phyloP scores from a whole-genome alignment of 176 grass and related monocot species.

The Hsuehochloa calcarea region DNA sequence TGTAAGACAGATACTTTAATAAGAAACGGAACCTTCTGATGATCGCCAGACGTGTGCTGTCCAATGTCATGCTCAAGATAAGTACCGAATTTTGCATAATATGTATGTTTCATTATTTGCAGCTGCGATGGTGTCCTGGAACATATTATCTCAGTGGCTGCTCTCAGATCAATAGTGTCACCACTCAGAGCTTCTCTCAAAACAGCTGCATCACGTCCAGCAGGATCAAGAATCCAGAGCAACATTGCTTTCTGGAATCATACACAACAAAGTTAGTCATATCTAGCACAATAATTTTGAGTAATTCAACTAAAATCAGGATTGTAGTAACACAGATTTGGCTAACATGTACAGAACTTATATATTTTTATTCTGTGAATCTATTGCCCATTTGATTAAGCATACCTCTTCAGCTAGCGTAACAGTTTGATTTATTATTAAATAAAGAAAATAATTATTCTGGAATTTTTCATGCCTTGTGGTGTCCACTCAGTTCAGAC shows the following conservation, averaged over 20 bases:
- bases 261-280: conserved; percentile 22
- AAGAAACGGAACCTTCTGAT: conserved; percentile 75
- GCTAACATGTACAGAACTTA: neutral
- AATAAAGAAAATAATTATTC: conserved; percentile 14
- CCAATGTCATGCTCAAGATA: conserved; percentile 83
- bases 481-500: conserved; percentile 84
- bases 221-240: conserved; percentile 95
- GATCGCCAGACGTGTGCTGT: conserved; percentile 60
- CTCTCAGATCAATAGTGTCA: conserved; percentile 62
- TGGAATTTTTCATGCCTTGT: conserved; percentile 51
- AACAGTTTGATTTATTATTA: conserved; percentile 10
- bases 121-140: conserved; percentile 88
- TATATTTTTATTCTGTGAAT: neutral
- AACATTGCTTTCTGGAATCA: conserved; percentile 77
- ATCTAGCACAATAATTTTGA: conserved; percentile 12
- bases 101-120: conserved; percentile 94
- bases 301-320: conserved; percentile 19
- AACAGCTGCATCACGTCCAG: conserved; percentile 85
- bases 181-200: conserved; percentile 63
- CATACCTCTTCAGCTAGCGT: neutral
- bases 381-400: neutral
- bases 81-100: conserved; percentile 65
- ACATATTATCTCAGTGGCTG: conserved; percentile 96
- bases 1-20: neutral
- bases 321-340: neutral